Conservation (phyloP, 805 yeast genomes). For the Saccharomyces mikatae region DNA sequence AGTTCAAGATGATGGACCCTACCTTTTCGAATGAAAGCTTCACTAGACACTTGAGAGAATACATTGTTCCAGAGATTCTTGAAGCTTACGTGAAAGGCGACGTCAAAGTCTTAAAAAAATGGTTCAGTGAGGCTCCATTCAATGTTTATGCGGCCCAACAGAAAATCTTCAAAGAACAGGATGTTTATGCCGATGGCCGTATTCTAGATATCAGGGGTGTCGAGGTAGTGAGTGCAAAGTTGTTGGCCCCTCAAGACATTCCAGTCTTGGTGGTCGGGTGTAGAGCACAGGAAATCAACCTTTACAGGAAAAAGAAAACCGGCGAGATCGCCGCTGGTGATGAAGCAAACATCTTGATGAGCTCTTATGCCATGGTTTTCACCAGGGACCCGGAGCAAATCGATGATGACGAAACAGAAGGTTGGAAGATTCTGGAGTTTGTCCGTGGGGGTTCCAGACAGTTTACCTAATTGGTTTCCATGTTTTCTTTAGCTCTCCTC, state of each 20-base stretch:
- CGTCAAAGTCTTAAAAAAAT: constrained; percentile 66
- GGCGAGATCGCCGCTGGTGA: constrained; percentile 95
- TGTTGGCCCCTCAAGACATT: constrained; percentile 79
- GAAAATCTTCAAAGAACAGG: constrained; percentile 86
- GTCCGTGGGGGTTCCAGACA: constrained; percentile 89
- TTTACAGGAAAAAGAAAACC: constrained; percentile 81
- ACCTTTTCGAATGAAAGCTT: constrained; percentile 71
- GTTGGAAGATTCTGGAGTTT: constrained; percentile 93
- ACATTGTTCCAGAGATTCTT: constrained; percentile 86
- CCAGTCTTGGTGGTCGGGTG: constrained; percentile 93
- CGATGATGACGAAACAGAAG: constrained; percentile 85
- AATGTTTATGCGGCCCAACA: constrained; percentile 91
- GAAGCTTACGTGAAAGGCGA: constrained; percentile 95
- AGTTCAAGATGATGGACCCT: constrained; percentile 86
- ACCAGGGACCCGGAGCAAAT: constrained; percentile 90
- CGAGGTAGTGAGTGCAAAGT: constrained; percentile 80
- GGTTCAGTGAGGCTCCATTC: constrained; percentile 96
- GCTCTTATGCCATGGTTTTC: constrained; percentile 93
- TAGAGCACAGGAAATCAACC: constrained; percentile 91
- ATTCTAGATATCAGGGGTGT: constrained; percentile 93
- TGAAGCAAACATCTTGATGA: constrained; percentile 83
- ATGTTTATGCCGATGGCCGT: constrained; percentile 81
- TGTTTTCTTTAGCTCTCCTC: background rate
- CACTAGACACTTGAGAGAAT: constrained; percentile 77
- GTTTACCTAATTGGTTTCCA: constrained; percentile 40